phyloP scores from a whole-genome alignment of 306 rosid species.

The Pueraria montana region DNA sequence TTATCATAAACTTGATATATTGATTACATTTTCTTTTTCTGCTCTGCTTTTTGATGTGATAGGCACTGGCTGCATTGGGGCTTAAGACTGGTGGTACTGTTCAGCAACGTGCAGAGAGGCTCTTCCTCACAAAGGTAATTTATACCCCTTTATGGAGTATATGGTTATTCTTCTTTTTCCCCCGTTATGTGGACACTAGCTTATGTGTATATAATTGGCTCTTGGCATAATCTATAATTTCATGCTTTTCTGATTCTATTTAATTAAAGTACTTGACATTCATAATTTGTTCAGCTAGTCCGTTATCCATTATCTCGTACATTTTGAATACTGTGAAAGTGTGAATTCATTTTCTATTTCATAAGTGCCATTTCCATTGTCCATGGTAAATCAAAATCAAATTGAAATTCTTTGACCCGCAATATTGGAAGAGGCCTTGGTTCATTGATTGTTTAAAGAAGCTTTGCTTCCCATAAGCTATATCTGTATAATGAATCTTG shows the following conservation, averaged over 20 bases:
- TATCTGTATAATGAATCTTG: not conserved
- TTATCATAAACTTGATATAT: slow-evolving; percentile 9
- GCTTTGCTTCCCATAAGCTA: slow-evolving; percentile 8
- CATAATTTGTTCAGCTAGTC: not conserved
- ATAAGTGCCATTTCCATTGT: slow-evolving; percentile 1
- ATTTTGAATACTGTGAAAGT: slow-evolving; percentile 15
- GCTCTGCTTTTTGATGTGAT: slow-evolving; percentile 29
- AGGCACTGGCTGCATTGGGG: slow-evolving; percentile 87
- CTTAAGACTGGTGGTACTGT: slow-evolving; percentile 92
- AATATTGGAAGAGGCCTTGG: slow-evolving; percentile 33
- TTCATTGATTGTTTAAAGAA: slow-evolving; percentile 37
- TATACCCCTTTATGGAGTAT: slow-evolving; percentile 5
- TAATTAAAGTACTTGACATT: slow-evolving; percentile 1
- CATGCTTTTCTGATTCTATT: slow-evolving; percentile 23
- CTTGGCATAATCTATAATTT: slow-evolving; percentile 16
- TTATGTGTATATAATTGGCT: not conserved
- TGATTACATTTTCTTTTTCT: slow-evolving; percentile 14
- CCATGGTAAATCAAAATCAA: slow-evolving; percentile 1
- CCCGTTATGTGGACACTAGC: no score
- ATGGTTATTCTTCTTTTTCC: no score
- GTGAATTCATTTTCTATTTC: slow-evolving; percentile 9
- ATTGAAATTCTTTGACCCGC: slow-evolving; percentile 3
- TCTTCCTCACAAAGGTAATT: slow-evolving; percentile 90
- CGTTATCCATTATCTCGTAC: not conserved
- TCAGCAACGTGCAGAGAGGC: slow-evolving; percentile 98